A percentile compares a stretch with the other conserved stretches of the same genome.
Evolutionary conservation across 2,329 filamentous ascomycete species (phyloP).

Genomic region (Parafenestella ontariensis): DNA sequence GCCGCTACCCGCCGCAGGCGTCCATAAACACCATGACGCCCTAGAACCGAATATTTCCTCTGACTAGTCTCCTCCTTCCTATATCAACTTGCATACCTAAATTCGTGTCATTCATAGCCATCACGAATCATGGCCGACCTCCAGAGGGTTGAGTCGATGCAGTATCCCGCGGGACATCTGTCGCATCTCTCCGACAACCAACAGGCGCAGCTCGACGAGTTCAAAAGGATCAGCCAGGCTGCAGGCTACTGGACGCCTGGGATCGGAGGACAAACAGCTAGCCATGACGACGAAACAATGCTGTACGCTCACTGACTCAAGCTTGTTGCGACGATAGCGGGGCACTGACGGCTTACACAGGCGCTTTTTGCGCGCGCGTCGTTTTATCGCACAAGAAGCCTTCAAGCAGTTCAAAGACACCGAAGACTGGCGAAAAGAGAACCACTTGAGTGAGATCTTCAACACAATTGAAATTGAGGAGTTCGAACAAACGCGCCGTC

Average conservation of each 20-base stretch:
- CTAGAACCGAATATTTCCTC: conserved; percentile 22
- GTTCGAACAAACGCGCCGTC: conserved; percentile 78
- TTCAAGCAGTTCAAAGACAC: conserved; percentile 86
- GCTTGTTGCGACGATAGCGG: conserved; percentile 16
- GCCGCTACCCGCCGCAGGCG: conserved; percentile 34
- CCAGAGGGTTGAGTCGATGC: conserved; percentile 49
- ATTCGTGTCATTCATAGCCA: conserved; percentile 2
- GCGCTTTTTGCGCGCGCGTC: conserved; percentile 84
- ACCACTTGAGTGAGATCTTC: conserved; percentile 80
- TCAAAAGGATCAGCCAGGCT: conserved; percentile 73
- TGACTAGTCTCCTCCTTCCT: conserved; percentile 13
- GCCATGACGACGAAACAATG: conserved; percentile 76
- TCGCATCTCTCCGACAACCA: conserved; percentile 77
- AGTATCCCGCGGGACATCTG: conserved; percentile 79
- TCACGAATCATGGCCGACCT: conserved; percentile 43
- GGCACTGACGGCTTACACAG: conserved; percentile 60
- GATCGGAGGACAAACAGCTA: conserved; percentile 52
- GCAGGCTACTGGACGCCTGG: conserved; percentile 67
- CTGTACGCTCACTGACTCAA: conserved; percentile 59
- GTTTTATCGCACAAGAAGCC: conserved; percentile 79
- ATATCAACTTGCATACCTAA: conserved; percentile 2
- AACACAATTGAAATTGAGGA: conserved; percentile 84
- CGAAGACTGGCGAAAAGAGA: conserved; percentile 83
- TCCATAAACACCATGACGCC: conserved; percentile 31
- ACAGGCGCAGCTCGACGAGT: conserved; percentile 69